Evolutionary conservation across 176 grass and related monocot genomes (phyloP).

Genomic region (Cymbopogon citratus): DNA sequence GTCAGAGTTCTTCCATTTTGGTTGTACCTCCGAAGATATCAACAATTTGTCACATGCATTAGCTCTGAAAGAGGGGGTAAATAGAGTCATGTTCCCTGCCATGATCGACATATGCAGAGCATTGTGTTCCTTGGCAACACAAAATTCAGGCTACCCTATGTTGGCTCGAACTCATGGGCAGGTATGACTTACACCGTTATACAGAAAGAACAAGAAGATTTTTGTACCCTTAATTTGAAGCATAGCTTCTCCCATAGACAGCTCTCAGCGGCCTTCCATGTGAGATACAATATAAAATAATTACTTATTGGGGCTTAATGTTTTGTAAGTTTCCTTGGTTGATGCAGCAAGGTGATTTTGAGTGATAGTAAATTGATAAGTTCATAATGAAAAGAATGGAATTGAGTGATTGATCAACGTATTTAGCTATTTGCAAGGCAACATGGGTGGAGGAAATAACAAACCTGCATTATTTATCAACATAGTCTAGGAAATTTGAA

Average conservation of each 20-base stretch:
- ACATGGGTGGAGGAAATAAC: background rate
- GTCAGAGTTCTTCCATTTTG: conserved; percentile 93
- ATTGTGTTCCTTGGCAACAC: conserved; percentile 55
- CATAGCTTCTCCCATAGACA: background rate
- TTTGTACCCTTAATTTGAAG: background rate
- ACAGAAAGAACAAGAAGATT: background rate
- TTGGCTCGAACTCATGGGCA: conserved; percentile 83
- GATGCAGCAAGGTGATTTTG: background rate
- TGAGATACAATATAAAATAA: background rate
- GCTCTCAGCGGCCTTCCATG: background rate
- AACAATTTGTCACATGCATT: conserved; percentile 79
- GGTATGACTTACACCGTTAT: conserved; percentile 35
- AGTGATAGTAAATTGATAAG: background rate
- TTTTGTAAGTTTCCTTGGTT: background rate
- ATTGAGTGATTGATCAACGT: background rate
- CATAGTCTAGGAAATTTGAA: background rate
- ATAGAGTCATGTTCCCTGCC: conserved; percentile 61
- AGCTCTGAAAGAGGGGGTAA: conserved; percentile 72
- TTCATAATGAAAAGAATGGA: background rate
- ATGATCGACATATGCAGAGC: conserved; percentile 54
- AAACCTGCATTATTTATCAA: background rate
- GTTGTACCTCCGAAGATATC: conserved; percentile 94
- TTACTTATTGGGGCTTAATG: background rate
- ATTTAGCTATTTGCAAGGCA: background rate
- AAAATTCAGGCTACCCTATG: conserved; percentile 60